phyloP scores from a whole-genome alignment of 1,284 basidiomycete species.

The Microbotryum lychnidis-dioicae region DNA sequence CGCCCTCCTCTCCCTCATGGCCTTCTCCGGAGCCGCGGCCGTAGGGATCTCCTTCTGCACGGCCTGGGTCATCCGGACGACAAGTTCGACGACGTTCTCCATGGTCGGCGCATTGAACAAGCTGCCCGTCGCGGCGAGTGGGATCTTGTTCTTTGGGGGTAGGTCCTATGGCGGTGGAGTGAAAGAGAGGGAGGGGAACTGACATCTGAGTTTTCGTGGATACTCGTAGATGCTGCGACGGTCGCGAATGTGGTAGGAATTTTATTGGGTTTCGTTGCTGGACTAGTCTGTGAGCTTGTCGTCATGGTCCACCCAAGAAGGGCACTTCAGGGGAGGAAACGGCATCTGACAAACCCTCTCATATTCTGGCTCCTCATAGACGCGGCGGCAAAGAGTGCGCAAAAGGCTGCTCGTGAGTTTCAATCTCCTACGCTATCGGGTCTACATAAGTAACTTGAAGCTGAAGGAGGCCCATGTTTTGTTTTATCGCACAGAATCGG shows the following conservation, averaged over 20 bases:
- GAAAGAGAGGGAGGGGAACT: not conserved
- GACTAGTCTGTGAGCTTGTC: constrained; percentile 38
- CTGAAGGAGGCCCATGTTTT: no score
- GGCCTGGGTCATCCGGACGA: constrained; percentile 95
- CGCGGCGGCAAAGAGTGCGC: no score
- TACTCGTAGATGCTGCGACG: constrained; percentile 69
- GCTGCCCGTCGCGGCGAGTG: constrained; percentile 90
- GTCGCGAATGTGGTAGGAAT: constrained; percentile 82
- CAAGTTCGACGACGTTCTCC: constrained; percentile 96
- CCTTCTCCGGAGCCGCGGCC: constrained; percentile 91
- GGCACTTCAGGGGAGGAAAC: no score
- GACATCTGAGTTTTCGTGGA: constrained; percentile 20
- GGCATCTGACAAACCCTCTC: no score
- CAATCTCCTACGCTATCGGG: no score
- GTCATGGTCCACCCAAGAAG: no score
- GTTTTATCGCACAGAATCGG: no score
- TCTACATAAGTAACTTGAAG: no score
- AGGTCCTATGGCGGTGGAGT: not conserved
- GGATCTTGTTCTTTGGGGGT: constrained; percentile 79
- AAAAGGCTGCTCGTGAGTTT: no score
- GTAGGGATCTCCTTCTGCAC: constrained; percentile 98
- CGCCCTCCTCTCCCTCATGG: constrained; percentile 77
- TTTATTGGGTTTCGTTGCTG: constrained; percentile 81
- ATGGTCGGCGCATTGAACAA: constrained; percentile 99
- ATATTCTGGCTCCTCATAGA: no score